Base-by-base conservation (phyloP, 1,284 basidiomycete species). In the Amylostereum chailletii region DNA sequence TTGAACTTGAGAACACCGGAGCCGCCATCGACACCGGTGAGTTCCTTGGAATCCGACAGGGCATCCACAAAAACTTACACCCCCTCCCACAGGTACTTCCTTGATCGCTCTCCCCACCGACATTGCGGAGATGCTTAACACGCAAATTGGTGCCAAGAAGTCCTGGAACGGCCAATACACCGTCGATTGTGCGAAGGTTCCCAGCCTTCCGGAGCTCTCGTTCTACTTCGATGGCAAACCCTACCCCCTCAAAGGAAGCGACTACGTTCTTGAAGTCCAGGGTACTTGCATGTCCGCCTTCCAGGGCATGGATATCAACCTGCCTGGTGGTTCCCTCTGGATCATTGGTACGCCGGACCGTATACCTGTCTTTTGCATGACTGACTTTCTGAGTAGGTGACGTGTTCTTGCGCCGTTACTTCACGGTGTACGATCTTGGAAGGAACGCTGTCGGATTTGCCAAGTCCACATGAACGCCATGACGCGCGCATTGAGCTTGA, bases 41-140 rank as follows among this genome's bases (percentile, higher is more conserved):
- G 70, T 65, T 53, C 11, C n/a, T 26, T 26, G 34, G 29, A 8
- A 10, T 42, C 30, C 39, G 26, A 9, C 29, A 10, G 19, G 11
- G 19, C 27, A 4, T 34, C 34, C 6, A 26, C 29, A 36, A 30
- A n/a, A 19, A 34, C 27, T 45, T 44, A 29, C 55, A 19, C 40
- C 19, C 58, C 61, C 44, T 66, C 62, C 37, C 31, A 9, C 59
- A 83, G 90, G 92, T 50, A 94, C 92, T 47, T 93, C 90, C 9
- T 74, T 95, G 53, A 95, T 96, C 57, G 92, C 85, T 46, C 75
- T 96, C 52, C 96, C 96, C 51, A 85, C 86, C 53, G 95, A 99
- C 63, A 79, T 98, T 50, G 94, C 95, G 53, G 96, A 99, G 74
- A 92, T 99, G 86, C 74, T 99, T 61, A 99, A 99, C 75, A 81